Evolutionary conservation across 306 rosid genomes (phyloP), one percentile per base, ranked within the genome.

Genomic region (Fagus sylvatica): DNA sequence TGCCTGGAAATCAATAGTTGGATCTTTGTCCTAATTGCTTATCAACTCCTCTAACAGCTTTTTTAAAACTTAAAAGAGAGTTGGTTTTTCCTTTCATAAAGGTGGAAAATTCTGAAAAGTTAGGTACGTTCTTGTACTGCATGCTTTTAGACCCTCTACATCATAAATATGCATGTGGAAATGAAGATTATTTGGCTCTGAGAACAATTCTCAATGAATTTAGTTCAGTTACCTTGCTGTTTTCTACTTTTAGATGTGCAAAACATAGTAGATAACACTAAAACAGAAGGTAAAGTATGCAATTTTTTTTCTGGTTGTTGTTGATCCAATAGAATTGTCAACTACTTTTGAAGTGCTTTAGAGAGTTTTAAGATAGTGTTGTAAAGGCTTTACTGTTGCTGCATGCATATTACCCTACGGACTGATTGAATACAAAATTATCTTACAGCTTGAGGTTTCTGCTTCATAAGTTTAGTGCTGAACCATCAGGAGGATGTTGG

Each of bases 401-500:
- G 12, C 72, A 43, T 69, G 64, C 33, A 60, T 49, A 11, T 56
- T 79, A 60, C 19, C 49, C 28, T 34, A 4, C 7, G 42, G 62
- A 77, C 62, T 82, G 36, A 73, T 55, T n/a, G 11, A 64, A 65
- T 84, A 56, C 59, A 34, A 80, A 69, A 43, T 77, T 73, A 28
- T 32, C 72, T 65, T 86, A 79, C 89, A 95, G 99, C 81, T 86
- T 93, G 86, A 95, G 99, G 86, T 68, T 80, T 78, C 86, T 86
- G 74, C 96, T 95, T 87, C 93, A 87, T 73, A 87, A 91, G 69
- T 68, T 76, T 74, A 87, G 76, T 74, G 71, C 81, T 49, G 88
- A 89, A 53, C 71, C 90, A 73, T 75, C 78, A 0, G 84, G 83
- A 81, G 88, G 83, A 73, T 69, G 68, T 76, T 72, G 40, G 40